Percentiles rank a stretch among this genome's conserved stretches.
phyloP scores from a whole-genome alignment of 345 rosid species.

The Raphanus sativus region DNA sequence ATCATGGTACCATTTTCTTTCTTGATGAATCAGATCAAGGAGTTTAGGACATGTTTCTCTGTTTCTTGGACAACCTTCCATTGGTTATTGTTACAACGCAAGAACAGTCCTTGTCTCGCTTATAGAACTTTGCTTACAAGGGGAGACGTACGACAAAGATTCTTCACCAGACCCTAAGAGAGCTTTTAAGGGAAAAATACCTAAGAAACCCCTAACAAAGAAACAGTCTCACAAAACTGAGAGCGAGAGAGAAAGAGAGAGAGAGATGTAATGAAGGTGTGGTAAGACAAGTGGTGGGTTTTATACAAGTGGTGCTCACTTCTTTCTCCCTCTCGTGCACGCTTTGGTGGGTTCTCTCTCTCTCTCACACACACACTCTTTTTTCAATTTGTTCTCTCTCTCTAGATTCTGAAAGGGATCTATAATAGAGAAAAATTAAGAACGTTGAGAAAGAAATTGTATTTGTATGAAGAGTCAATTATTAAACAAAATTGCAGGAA shows the following conservation, averaged over 20 bases:
- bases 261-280: slow-evolving; percentile 26
- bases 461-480: slow-evolving; percentile 8
- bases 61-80: slow-evolving; percentile 55
- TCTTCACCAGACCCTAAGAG: slow-evolving; percentile 20
- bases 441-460: slow-evolving; percentile 2
- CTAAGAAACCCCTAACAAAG: slow-evolving; percentile 16
- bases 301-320: slow-evolving; percentile 19
- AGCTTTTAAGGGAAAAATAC: neutral
- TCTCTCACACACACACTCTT: neutral
- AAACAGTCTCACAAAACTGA: slow-evolving; percentile 30
- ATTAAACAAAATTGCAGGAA: neutral
- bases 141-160: slow-evolving; percentile 17
- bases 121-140: slow-evolving; percentile 2
- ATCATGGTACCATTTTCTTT: slow-evolving; percentile 42
- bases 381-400: slow-evolving; percentile 7
- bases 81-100: slow-evolving; percentile 16
- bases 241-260: slow-evolving; percentile 11
- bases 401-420: slow-evolving; percentile 36
- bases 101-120: neutral
- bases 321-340: slow-evolving; percentile 32
- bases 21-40: slow-evolving; percentile 64
- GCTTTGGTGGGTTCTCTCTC: slow-evolving; percentile 39
- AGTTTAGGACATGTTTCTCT: slow-evolving; percentile 56
- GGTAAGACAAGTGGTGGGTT: slow-evolving; percentile 32
- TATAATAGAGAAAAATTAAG: slow-evolving; percentile 15